These are phyloP conservation scores for Coniochaeta ligniaria DNA, from an alignment of 2,329 filamentous ascomycete genomes.

Conservation along the genomic window DNA sequence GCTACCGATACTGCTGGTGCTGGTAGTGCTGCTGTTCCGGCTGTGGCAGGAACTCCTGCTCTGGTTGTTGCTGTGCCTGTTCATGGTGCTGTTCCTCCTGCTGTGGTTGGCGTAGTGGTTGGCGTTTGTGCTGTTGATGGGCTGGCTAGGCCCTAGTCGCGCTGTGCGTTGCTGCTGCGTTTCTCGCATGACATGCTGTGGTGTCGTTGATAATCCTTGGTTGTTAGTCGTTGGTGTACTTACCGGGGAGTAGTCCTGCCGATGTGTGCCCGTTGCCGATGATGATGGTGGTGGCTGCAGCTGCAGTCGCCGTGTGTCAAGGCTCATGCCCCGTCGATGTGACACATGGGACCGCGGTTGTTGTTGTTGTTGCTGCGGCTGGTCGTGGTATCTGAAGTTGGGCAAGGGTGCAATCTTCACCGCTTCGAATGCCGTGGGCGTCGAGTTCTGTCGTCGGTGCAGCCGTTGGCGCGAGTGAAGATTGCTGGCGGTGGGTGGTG, in stretches of 20 bases:
- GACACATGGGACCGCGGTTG: slow-evolving; percentile 24
- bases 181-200: slow-evolving; percentile 82
- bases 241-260: slow-evolving; percentile 46
- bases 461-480: slow-evolving; percentile 67
- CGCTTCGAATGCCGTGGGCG: slow-evolving; percentile 69
- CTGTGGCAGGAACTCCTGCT: background rate
- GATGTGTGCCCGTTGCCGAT: slow-evolving; percentile 13
- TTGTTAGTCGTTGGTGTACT: slow-evolving; percentile 48
- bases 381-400: slow-evolving; percentile 41
- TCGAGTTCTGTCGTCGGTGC: slow-evolving; percentile 85
- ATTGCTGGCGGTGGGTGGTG: slow-evolving; percentile 51
- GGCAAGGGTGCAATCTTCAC: slow-evolving; percentile 62
- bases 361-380: slow-evolving; percentile 1
- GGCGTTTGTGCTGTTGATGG: slow-evolving; percentile 24
- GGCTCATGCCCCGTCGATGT: slow-evolving; percentile 78
- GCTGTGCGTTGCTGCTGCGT: slow-evolving; percentile 80
- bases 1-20: slow-evolving; percentile 11
- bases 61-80: background rate
- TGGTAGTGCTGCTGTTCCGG: slow-evolving; percentile 12
- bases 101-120: slow-evolving; percentile 30
- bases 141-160: slow-evolving; percentile 59
- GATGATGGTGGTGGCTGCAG: slow-evolving; percentile 34
- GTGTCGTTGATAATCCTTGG: slow-evolving; percentile 48
- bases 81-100: slow-evolving; percentile 10
- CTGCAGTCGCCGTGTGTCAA: slow-evolving; percentile 64